Percentiles rank a stretch among this genome's conserved stretches.
Evolutionary conservation across 139 green algal species (phyloP).

Genomic region (Auxenochlorella pyrenoidosa): DNA sequence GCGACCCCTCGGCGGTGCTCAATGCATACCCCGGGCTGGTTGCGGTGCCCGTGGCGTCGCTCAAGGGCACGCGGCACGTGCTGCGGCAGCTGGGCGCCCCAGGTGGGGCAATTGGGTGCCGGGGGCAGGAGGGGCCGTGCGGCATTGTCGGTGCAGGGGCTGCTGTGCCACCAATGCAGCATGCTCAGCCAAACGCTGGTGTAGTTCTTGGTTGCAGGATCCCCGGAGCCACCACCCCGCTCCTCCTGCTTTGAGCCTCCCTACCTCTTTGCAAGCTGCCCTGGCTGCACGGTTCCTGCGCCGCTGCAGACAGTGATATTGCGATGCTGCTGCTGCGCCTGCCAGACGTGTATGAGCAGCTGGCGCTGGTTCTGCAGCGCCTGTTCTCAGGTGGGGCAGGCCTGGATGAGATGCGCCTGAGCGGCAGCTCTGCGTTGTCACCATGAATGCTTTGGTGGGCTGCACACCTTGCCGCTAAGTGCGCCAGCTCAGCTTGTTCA

Average conservation of each 20-base stretch:
- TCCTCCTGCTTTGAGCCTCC: background rate
- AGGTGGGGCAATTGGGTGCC: background rate
- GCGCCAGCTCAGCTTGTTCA: background rate
- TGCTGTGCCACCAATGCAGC: no score
- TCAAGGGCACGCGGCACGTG: conserved; percentile 7
- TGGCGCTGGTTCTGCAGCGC: background rate
- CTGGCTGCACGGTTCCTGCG: background rate
- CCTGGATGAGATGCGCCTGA: background rate
- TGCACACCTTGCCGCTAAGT: no score
- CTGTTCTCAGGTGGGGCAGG: background rate
- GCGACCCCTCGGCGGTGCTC: background rate
- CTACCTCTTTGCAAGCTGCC: no score
- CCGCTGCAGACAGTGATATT: background rate
- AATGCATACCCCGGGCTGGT: background rate
- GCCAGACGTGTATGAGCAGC: background rate
- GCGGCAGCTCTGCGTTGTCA: background rate
- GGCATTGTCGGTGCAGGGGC: background rate
- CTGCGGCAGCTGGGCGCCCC: conserved; percentile 8
- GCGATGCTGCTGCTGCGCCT: background rate
- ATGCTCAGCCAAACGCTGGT: no score
- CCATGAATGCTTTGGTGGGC: background rate
- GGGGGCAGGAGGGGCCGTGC: no score
- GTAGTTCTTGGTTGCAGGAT: no score
- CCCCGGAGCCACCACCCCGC: background rate
- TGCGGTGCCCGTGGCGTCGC: background rate